Percentiles rank a stretch among this genome's conserved stretches.
Conservation (phyloP, 495 filamentous ascomycete species). For the Trypethelium eluteriae region DNA sequence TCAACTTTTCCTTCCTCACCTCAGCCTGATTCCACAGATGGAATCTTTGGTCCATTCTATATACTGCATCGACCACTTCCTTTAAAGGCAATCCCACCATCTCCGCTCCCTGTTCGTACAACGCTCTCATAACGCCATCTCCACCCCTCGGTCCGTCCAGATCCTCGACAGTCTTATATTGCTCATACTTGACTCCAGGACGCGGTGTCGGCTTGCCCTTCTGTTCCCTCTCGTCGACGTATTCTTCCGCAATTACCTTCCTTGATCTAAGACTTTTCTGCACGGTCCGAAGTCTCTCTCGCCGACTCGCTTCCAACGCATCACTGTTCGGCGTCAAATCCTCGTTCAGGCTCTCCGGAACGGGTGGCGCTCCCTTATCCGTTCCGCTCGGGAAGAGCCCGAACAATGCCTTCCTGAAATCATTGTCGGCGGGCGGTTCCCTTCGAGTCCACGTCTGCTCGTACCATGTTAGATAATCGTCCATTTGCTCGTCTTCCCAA, state of each 20-base stretch:
- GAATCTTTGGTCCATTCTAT: neutral
- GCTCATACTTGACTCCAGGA: constrained; percentile 20
- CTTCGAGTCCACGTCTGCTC: constrained; percentile 61
- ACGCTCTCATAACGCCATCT: neutral
- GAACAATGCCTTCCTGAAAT: constrained; percentile 39
- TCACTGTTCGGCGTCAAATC: constrained; percentile 17
- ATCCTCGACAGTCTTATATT: constrained; percentile 15
- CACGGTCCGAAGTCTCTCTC: constrained; percentile 36
- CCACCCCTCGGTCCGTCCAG: constrained; percentile 14
- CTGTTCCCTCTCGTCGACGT: constrained; percentile 13
- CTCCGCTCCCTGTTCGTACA: constrained; percentile 20
- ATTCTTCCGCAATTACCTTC: constrained; percentile 18
- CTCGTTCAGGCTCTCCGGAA: constrained; percentile 14
- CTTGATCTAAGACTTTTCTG: constrained; percentile 33
- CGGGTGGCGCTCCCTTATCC: constrained; percentile 11
- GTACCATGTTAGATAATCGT: constrained; percentile 86
- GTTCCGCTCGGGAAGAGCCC: constrained; percentile 45
- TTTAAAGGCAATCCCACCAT: constrained; percentile 20
- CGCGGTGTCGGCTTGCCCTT: constrained; percentile 14
- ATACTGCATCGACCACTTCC: constrained; percentile 21
- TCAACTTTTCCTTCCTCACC: constrained; percentile 16
- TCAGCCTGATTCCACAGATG: constrained; percentile 14
- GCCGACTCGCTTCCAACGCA: constrained; percentile 29
- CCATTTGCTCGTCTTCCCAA: constrained; percentile 61
- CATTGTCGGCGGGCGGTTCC: constrained; percentile 23